Conservation (phyloP, 495 filamentous ascomycete genomes). For the Staphylotrichum longicolle region DNA sequence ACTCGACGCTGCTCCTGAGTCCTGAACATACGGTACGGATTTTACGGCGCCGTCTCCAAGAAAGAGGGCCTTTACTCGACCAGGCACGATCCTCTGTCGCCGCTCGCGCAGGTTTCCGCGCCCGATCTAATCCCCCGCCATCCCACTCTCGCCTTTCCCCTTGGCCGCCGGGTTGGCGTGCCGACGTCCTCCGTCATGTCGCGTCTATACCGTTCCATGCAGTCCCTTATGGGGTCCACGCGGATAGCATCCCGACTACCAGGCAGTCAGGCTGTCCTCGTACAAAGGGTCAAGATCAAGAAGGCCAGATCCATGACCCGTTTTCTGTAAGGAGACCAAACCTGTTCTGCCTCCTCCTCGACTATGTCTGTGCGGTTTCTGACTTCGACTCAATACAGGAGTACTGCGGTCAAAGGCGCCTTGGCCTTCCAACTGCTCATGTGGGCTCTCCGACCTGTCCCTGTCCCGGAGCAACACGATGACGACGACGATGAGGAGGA, state of each 20-base stretch:
- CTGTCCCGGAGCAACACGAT: not conserved
- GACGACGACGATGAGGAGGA: slow-evolving; percentile 24
- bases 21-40: no score
- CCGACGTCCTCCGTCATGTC: slow-evolving; percentile 37
- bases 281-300: slow-evolving; percentile 41
- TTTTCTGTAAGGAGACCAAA: not conserved
- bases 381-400: not conserved
- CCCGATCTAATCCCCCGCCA: not conserved
- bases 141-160: not conserved
- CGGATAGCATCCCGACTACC: slow-evolving; percentile 17
- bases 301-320: slow-evolving; percentile 11
- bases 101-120: no score
- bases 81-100: no score
- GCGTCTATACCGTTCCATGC: slow-evolving; percentile 34
- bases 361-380: not conserved
- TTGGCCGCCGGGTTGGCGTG: slow-evolving; percentile 41
- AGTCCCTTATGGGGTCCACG: slow-evolving; percentile 21
- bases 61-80: no score
- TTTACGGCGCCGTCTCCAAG: no score
- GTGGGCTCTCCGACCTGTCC: not conserved
- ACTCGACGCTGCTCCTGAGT: no score
- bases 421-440: slow-evolving; percentile 35
- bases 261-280: slow-evolving; percentile 23
- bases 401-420: slow-evolving; percentile 10
- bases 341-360: not conserved